Conservation (phyloP, 176 grass and related monocot genomes). For the Paspalum notatum region DNA sequence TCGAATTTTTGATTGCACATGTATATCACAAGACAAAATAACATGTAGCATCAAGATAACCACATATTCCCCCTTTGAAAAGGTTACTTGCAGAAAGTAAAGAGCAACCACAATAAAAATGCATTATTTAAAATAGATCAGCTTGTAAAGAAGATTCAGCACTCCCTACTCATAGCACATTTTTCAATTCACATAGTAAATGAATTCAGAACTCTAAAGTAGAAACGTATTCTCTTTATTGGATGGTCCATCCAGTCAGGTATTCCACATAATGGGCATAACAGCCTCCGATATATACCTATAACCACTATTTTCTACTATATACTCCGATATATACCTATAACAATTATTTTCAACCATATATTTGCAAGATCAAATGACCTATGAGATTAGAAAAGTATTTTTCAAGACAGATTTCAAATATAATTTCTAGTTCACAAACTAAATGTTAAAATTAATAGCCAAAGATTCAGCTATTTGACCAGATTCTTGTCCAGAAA, state of each 20-base stretch:
- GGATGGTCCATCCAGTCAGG: not conserved
- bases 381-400: not conserved
- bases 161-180: not conserved
- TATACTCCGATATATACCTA: not conserved
- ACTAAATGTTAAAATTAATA: not conserved
- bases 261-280: not conserved
- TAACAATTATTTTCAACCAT: not conserved
- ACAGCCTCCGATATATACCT: not conserved
- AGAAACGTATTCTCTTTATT: not conserved
- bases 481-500: not conserved
- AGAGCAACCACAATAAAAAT: not conserved
- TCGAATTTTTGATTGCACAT: not conserved
- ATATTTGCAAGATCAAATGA: not conserved
- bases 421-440: not conserved
- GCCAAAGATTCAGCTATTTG: not conserved
- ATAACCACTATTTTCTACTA: not conserved
- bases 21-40: not conserved
- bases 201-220: not conserved
- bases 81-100: not conserved
- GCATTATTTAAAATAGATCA: not conserved
- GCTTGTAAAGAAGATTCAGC: not conserved
- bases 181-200: conserved; percentile 18
- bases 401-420: not conserved
- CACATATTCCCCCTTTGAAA: not conserved
- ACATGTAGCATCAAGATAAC: not conserved